Conservation (phyloP, 768 basidiomycete genomes). For the Kondoa malvinella region DNA sequence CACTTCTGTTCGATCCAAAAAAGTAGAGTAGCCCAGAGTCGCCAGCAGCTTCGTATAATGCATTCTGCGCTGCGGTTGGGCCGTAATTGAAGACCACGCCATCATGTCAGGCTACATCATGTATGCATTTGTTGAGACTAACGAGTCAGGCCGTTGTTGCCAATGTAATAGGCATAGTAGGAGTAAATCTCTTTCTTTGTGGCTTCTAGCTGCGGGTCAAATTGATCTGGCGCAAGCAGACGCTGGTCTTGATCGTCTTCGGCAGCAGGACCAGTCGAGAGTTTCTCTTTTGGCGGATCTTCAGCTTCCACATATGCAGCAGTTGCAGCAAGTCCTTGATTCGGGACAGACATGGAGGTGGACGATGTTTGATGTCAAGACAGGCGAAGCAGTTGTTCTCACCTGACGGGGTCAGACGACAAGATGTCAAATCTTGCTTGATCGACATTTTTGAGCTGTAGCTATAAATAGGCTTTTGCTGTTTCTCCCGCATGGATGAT, state of each 20-base stretch:
- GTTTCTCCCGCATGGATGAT: too few relatives aligned
- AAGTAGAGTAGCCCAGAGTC: constrained; percentile 8
- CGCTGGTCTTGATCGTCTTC: neutral
- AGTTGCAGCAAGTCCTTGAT: neutral
- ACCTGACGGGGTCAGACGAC: too few relatives aligned
- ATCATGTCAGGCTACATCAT: too few relatives aligned
- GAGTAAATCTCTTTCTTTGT: neutral
- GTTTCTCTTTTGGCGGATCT: constrained; percentile 35
- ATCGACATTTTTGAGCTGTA: too few relatives aligned
- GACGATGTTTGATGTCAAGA: too few relatives aligned
- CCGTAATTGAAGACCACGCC: constrained; percentile 12
- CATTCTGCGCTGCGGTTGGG: constrained; percentile 4
- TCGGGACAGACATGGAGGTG: constrained; percentile 5
- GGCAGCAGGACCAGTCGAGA: constrained; percentile 21
- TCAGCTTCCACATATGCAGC: constrained; percentile 36
- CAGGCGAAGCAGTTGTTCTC: too few relatives aligned
- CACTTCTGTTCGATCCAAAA: neutral
- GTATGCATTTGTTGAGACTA: too few relatives aligned
- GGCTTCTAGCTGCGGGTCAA: constrained; percentile 1
- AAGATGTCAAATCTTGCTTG: too few relatives aligned
- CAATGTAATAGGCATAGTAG: constrained; percentile 10
- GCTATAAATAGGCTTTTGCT: too few relatives aligned
- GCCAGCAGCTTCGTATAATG: constrained; percentile 13
- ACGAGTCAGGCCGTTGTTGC: constrained; percentile 5
- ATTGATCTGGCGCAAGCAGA: neutral